Base-by-base conservation (phyloP, 176 grass and related monocot species). In the Carex pumila region DNA sequence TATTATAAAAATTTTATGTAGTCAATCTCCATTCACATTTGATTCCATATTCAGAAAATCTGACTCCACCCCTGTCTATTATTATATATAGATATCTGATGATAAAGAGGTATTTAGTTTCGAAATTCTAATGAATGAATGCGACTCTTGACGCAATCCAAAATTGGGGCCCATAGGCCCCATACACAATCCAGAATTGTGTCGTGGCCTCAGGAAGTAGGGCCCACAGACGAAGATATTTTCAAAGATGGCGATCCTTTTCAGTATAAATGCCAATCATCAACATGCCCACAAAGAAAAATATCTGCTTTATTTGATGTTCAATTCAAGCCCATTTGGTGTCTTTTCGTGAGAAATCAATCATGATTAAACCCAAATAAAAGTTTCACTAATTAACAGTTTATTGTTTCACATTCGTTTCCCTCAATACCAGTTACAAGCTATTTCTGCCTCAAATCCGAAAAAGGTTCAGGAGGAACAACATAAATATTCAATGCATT, bases 181-280 rank as follows among this genome's bases (percentile, higher is more conserved):
- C 69, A 6, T 9, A 36, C 17, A 60, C 41, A 39, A 59, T 80
- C 77, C 15, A 5, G 5, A 80, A 3, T 80, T 80, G 52, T 34
- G 77, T 80, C 52, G 34, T 41, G 12, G 37, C 4, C 59, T 49
- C 56, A 65, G 43, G n/a, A 82, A 66, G 10, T 82, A 25, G 60
- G 36, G 11, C 79, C 58, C 39, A 75, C 71, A 75, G 3, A 19
- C 29, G 19, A 53, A 75, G 71, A 75, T 75, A 75, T 74, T 74
- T 74, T 74, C 9, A 52, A 74, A 52, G 71, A 7, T 73, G 70
- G 15, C 37, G n/a, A 45, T 19, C 19, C 19, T 66, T 25, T 22
- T 49, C 14, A 14, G 43, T 67, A 83, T 50, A 68, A 45, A 83
- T 67, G 80, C 61, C 80, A 83, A 83, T 36, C 77, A 61, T 61